A percentile compares a stretch with the other conserved stretches of the same genome.
These are phyloP conservation scores for Suhomyces kunorum DNA, from an alignment of 1,139 yeast genomes.

Conservation along the genomic window DNA sequence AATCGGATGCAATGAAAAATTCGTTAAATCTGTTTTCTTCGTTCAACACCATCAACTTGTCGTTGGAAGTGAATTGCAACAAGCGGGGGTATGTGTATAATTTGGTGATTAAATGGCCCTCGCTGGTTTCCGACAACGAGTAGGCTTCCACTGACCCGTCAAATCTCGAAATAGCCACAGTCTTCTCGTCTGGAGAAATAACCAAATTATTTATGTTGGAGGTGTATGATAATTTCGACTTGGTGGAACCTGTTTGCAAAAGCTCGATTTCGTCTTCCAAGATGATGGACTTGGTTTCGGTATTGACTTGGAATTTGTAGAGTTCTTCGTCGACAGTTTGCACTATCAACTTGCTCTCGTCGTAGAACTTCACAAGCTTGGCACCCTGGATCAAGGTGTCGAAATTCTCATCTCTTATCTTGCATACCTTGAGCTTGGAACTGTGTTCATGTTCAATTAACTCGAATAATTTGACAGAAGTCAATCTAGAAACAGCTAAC, in stretches of 20 bases:
- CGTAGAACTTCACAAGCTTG: constrained; percentile 47
- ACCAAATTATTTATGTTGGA: constrained; percentile 53
- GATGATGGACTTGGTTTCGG: constrained; percentile 25
- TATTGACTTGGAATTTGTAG: constrained; percentile 45
- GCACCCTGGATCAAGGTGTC: constrained; percentile 57
- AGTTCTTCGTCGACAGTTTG: constrained; percentile 70
- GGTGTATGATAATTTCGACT: constrained; percentile 32
- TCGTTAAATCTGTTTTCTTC: constrained; percentile 77
- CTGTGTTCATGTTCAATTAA: constrained; percentile 28
- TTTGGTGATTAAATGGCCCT: constrained; percentile 42
- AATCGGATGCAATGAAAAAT: constrained; percentile 35
- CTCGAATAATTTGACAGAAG: constrained; percentile 68
- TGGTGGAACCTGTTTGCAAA: constrained; percentile 25
- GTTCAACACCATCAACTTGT: constrained; percentile 64
- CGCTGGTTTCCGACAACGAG: constrained; percentile 21
- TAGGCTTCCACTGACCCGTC: constrained; percentile 67
- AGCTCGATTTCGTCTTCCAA: constrained; percentile 46
- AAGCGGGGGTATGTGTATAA: constrained; percentile 64
- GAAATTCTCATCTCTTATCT: constrained; percentile 52
- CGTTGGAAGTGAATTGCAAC: constrained; percentile 52
- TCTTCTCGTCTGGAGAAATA: constrained; percentile 45
- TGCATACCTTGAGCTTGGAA: constrained; percentile 50
- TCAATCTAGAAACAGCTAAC: constrained; percentile 70
- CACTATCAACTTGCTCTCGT: constrained; percentile 49
- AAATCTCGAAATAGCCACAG: constrained; percentile 58